Evolutionary conservation across 345 rosid genomes (phyloP).

Genomic region (Dipteronia dyeriana): DNA sequence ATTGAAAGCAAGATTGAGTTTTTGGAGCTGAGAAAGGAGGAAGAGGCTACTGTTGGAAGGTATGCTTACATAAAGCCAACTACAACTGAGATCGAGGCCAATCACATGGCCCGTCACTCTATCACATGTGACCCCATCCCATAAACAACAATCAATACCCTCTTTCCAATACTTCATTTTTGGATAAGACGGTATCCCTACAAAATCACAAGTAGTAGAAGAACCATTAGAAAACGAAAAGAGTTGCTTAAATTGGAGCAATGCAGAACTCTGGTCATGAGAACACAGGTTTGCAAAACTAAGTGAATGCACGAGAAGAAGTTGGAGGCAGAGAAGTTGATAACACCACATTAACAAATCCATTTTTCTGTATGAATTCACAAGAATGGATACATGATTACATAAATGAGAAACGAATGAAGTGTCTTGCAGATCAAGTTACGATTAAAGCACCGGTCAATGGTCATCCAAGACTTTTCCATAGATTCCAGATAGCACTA

Average conservation of each 20-base stretch:
- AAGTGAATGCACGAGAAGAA: not conserved
- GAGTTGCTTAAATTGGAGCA: slow-evolving; percentile 23
- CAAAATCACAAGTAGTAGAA: too few species aligned
- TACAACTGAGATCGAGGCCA: slow-evolving; percentile 23
- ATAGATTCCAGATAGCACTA: too few species aligned
- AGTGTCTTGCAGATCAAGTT: too few species aligned
- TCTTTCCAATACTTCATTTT: slow-evolving; percentile 24
- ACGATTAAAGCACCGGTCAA: too few species aligned
- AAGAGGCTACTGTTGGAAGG: slow-evolving; percentile 25
- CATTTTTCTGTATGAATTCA: not conserved
- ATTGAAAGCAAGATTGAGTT: slow-evolving; percentile 30
- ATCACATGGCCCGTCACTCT: slow-evolving; percentile 15
- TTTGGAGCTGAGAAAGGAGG: slow-evolving; percentile 22
- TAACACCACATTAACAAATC: not conserved
- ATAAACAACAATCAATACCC: slow-evolving; percentile 30
- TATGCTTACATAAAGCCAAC: slow-evolving; percentile 4
- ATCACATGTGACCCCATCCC: slow-evolving; percentile 37
- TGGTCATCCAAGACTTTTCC: too few species aligned
- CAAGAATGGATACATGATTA: not conserved
- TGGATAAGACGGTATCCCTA: not conserved
- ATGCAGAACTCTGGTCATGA: not conserved
- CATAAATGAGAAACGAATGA: too few species aligned
- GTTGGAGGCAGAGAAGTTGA: not conserved
- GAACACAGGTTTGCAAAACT: slow-evolving; percentile 4
- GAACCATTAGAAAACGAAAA: not conserved